These are phyloP conservation scores for Dioscorea dumetorum DNA, from an alignment of 106 monocot genomes.

Conservation along the genomic window DNA sequence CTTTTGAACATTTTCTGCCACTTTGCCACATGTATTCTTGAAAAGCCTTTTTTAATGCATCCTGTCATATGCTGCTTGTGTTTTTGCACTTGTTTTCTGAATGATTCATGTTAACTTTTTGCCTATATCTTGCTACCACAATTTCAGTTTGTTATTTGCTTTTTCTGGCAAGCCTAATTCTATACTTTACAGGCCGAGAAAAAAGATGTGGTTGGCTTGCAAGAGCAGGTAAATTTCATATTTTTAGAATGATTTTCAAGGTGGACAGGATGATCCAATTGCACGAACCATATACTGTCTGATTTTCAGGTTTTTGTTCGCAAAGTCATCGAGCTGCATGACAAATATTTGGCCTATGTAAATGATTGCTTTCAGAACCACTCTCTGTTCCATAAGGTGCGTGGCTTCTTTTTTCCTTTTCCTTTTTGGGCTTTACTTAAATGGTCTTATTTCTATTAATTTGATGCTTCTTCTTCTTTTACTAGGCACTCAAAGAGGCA, in stretches of 20 bases:
- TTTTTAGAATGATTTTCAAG: too few relatives aligned
- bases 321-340: slow-evolving; percentile 74
- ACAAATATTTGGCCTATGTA: slow-evolving; percentile 64
- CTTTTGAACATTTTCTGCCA: too few relatives aligned
- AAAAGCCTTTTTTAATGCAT: too few relatives aligned
- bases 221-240: slow-evolving; percentile 45
- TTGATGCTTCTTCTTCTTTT: not conserved
- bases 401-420: not conserved
- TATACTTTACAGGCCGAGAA: slow-evolving; percentile 51
- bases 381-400: slow-evolving; percentile 68
- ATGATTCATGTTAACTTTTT: too few relatives aligned
- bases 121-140: too few relatives aligned
- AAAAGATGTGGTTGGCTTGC: slow-evolving; percentile 54
- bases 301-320: slow-evolving; percentile 52
- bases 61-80: too few relatives aligned
- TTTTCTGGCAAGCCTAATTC: too few relatives aligned
- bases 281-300: not conserved
- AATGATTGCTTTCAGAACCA: slow-evolving; percentile 67
- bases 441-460: too few relatives aligned
- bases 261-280: not conserved
- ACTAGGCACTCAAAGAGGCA: slow-evolving; percentile 65
- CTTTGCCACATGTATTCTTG: too few relatives aligned
- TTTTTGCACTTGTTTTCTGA: too few relatives aligned
- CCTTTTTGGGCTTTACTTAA: too few relatives aligned
- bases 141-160: too few relatives aligned